Evolutionary conservation across 495 filamentous ascomycete genomes (phyloP).

Genomic region (Monascus purpureus): DNA sequence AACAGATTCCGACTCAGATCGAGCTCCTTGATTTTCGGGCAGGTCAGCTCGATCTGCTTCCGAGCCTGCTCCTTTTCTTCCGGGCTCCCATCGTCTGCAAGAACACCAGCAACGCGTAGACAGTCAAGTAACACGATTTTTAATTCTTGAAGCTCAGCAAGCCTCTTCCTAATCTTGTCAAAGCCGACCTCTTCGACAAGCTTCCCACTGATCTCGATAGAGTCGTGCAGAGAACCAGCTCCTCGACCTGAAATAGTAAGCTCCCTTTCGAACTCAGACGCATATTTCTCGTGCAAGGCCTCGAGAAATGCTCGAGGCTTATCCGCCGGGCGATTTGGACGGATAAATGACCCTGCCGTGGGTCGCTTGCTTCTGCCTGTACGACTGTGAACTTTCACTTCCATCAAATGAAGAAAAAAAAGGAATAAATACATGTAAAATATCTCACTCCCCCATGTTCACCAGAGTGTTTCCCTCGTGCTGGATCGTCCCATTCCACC

Average conservation of each 20-base stretch:
- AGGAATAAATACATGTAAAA: constrained; percentile 53
- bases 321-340: constrained; percentile 59
- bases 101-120: constrained; percentile 38
- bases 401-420: no score
- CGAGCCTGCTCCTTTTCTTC: constrained; percentile 10
- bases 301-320: constrained; percentile 56
- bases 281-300: constrained; percentile 74
- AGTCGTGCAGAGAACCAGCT: constrained; percentile 17
- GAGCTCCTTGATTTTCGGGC: constrained; percentile 58
- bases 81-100: constrained; percentile 20
- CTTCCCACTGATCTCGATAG: constrained; percentile 68
- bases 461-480: constrained; percentile 80
- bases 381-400: neutral
- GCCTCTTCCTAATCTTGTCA: constrained; percentile 73
- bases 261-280: constrained; percentile 32
- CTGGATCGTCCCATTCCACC: constrained; percentile 89
- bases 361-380: constrained; percentile 50
- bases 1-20: constrained; percentile 82
- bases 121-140: constrained; percentile 73
- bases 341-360: constrained; percentile 73
- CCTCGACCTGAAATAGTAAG: constrained; percentile 7
- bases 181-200: constrained; percentile 92
- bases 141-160: constrained; percentile 63
- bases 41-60: constrained; percentile 20
- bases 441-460: constrained; percentile 65